Conservation (phyloP, 768 basidiomycete genomes). For the Pleurotus sapidus region DNA sequence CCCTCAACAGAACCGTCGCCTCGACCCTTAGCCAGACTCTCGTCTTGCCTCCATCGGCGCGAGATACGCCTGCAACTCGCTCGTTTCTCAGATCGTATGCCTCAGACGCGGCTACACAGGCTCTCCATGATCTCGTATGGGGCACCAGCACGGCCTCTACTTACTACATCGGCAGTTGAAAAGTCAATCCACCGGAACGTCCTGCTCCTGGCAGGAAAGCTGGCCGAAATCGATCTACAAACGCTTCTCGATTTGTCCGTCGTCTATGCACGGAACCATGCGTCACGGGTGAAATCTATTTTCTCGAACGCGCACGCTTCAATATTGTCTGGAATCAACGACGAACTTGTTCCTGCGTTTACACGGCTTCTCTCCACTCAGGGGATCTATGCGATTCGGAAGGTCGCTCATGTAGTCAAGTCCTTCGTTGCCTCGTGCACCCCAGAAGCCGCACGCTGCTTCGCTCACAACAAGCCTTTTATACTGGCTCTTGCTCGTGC, state of each 20-base stretch:
- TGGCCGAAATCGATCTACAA: conserved; percentile 49
- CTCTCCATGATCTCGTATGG: conserved; percentile 62
- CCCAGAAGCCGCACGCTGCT: conserved; percentile 44
- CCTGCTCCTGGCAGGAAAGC: conserved; percentile 54
- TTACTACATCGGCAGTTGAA: conserved; percentile 25
- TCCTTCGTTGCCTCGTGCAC: conserved; percentile 53
- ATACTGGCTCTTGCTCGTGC: conserved; percentile 52
- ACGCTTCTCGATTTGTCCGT: conserved; percentile 64
- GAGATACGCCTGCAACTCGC: conserved; percentile 39
- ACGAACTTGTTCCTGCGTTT: conserved; percentile 57
- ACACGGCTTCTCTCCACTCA: conserved; percentile 38
- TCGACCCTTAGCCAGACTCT: conserved; percentile 45
- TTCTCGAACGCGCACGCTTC: conserved; percentile 36
- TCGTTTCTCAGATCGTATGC: conserved; percentile 57
- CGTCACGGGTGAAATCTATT: conserved; percentile 41
- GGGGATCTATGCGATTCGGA: conserved; percentile 65
- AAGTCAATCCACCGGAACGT: conserved; percentile 43
- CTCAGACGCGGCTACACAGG: conserved; percentile 50
- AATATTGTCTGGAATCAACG: conserved; percentile 28
- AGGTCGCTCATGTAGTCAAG: conserved; percentile 54
- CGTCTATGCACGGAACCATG: conserved; percentile 44
- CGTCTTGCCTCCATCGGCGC: conserved; percentile 43
- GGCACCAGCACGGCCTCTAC: conserved; percentile 24
- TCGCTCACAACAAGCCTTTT: conserved; percentile 51
- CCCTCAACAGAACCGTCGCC: conserved; percentile 46